These are phyloP conservation scores for Thalassiosira profunda DNA, from an alignment of 108 stramenopile genomes.

Conservation along the genomic window DNA sequence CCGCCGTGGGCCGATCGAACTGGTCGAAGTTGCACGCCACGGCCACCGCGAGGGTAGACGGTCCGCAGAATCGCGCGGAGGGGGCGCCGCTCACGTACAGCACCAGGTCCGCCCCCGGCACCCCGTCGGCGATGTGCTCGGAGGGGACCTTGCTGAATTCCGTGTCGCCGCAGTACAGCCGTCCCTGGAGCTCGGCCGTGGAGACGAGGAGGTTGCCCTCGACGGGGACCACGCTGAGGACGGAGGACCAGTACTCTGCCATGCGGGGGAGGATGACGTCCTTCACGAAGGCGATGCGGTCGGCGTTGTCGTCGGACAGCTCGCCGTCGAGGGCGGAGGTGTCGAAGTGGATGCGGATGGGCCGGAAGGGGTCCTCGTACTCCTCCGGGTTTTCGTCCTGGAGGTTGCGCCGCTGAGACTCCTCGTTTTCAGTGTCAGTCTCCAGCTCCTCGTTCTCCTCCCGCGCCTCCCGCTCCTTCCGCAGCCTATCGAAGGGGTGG, in stretches of 20 bases:
- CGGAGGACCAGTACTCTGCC: conserved; percentile 71
- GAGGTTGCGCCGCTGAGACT: conserved; percentile 21
- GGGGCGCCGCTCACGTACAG: conserved; percentile 81
- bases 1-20: conserved; percentile 83
- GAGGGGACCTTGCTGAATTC: conserved; percentile 77
- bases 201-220: conserved; percentile 63
- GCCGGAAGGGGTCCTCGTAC: conserved; percentile 50
- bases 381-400: conserved; percentile 8
- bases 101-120: conserved; percentile 69
- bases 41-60: conserved; percentile 78
- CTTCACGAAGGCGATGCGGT: conserved; percentile 77
- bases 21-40: conserved; percentile 81
- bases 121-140: conserved; percentile 68
- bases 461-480: conserved; percentile 1
- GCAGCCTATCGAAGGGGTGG: conserved; percentile 66
- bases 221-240: conserved; percentile 80
- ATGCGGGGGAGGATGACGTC: conserved; percentile 70
- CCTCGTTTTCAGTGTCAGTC: not conserved
- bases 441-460: not conserved
- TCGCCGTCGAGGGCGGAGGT: conserved; percentile 66
- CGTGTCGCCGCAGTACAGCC: conserved; percentile 81
- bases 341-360: conserved; percentile 79
- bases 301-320: conserved; percentile 47
- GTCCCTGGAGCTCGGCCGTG: conserved; percentile 61
- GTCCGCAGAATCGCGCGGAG: conserved; percentile 72